These are phyloP conservation scores for Entomortierella parvispora DNA, from an alignment of 192 early-diverging fungal species.

Conservation along the genomic window DNA sequence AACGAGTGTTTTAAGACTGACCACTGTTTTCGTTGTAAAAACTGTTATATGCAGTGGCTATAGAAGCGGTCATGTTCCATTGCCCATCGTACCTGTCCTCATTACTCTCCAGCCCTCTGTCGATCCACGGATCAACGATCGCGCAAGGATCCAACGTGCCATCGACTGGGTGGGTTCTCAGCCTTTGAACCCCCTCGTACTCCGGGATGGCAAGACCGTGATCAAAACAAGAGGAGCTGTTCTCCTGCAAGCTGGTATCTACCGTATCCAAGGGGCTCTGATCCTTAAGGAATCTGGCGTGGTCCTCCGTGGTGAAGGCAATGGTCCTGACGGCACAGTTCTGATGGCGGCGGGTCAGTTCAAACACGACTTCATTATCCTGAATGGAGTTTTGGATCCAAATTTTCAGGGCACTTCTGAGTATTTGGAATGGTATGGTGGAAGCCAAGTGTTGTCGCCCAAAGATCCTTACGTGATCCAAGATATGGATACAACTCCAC, in stretches of 20 bases:
- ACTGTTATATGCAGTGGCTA: constrained; percentile 22
- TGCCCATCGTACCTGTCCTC: constrained; percentile 21
- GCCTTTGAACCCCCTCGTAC: not conserved
- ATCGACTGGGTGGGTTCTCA: constrained; percentile 23
- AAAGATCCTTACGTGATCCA: constrained; percentile 15
- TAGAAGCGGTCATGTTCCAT: constrained; percentile 26
- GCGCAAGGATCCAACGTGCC: constrained; percentile 32
- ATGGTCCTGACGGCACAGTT: constrained; percentile 16
- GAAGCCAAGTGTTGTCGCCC: not conserved
- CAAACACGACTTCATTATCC: constrained; percentile 31
- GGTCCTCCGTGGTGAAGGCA: constrained; percentile 36
- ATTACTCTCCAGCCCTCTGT: constrained; percentile 29
- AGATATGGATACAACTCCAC: not conserved
- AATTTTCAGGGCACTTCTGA: constrained; percentile 25
- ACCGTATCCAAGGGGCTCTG: constrained; percentile 16
- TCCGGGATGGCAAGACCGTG: constrained; percentile 23
- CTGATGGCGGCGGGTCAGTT: constrained; percentile 29
- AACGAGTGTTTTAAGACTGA: not conserved
- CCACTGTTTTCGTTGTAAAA: not conserved
- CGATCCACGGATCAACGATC: constrained; percentile 34
- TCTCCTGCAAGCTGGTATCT: constrained; percentile 33
- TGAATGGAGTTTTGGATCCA: constrained; percentile 28
- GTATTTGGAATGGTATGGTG: constrained; percentile 12
- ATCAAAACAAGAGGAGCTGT: constrained; percentile 25
- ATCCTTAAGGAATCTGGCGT: constrained; percentile 36